Evolutionary conservation across 176 grass and related monocot species (phyloP).

Genomic region (Bonia amplexicaulis): DNA sequence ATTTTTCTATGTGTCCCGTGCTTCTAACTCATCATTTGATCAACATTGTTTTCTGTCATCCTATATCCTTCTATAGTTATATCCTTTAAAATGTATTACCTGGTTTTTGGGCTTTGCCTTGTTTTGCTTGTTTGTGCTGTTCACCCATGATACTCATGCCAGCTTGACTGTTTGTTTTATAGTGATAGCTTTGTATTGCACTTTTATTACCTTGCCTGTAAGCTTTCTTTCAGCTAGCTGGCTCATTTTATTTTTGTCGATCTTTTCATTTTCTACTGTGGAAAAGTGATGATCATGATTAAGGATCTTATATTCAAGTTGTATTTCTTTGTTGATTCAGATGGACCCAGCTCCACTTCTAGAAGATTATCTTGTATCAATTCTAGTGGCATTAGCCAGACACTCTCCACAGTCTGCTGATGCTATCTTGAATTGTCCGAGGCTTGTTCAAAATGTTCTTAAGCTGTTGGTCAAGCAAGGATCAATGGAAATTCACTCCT

Average conservation of each 20-base stretch:
- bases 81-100: background rate
- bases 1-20: background rate
- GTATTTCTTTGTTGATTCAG: slow-evolving; percentile 51
- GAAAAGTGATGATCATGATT: background rate
- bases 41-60: background rate
- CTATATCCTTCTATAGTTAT: background rate
- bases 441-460: slow-evolving; percentile 62
- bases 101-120: background rate
- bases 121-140: background rate
- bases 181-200: background rate
- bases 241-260: background rate
- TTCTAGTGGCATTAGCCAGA: slow-evolving; percentile 83
- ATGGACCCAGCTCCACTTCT: slow-evolving; percentile 64
- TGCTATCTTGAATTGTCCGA: slow-evolving; percentile 77
- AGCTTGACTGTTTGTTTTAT: background rate
- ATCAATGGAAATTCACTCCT: slow-evolving; percentile 44
- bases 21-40: background rate
- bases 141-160: background rate
- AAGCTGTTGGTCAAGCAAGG: slow-evolving; percentile 64
- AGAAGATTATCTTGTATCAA: slow-evolving; percentile 78
- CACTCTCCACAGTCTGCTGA: slow-evolving; percentile 78
- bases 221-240: background rate
- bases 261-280: slow-evolving; percentile 3
- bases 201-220: background rate
- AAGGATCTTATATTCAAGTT: slow-evolving; percentile 22